Base-by-base conservation (phyloP, 257 asterid genomes). In the Phtheirospermum japonicum region DNA sequence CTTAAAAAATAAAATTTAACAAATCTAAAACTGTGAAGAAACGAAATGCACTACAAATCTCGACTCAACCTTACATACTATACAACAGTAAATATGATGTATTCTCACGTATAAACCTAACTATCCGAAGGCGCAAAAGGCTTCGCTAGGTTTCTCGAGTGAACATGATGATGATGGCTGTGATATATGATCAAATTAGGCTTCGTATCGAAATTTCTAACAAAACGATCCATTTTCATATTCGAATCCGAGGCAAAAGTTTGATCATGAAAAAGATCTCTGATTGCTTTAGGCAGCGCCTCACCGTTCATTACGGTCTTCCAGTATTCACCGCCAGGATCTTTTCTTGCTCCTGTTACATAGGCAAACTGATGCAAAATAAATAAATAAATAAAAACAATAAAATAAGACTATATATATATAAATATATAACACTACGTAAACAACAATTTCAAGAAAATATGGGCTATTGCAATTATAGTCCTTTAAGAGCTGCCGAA, bases 181-280 rank as follows among this genome's bases (percentile, higher is more conserved):
- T 88, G 96, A 66, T 88, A 88, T 59, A 88, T 76, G 57, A 88
- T 85, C 19, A 77, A 64, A 64, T 71, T 85, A 48, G 88, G 69
- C 57, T 61, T 68, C 13, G 71, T 67, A 51, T 81, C 75, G 56
- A 87, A 85, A 74, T 81, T 42, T 37, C 78, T 74, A 18, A 73
- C 42, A 45, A 79, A 85, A 45, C 54, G 81, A 14, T 64, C 66
- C 12, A 12, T 42, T 33, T 65, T 45, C 34, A 2, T n/a, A 13
- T 53, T 32, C 5, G 63, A 32, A 30, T 17, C 65, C 0, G 68
- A 16, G 16, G 39, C 31, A 11, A 55, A 37, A 18, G 59, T 52
- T 28, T 20, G 33, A 23, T 23, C 3, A 57, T 62, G 45, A 7
- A 83, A 12, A 34, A 85, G 79, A 31, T 77, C 87, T 0, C 23